Percentiles rank a stretch among this genome's conserved stretches.
Conservation (phyloP, 202 grass and related monocot species). For the Carex arenaria region DNA sequence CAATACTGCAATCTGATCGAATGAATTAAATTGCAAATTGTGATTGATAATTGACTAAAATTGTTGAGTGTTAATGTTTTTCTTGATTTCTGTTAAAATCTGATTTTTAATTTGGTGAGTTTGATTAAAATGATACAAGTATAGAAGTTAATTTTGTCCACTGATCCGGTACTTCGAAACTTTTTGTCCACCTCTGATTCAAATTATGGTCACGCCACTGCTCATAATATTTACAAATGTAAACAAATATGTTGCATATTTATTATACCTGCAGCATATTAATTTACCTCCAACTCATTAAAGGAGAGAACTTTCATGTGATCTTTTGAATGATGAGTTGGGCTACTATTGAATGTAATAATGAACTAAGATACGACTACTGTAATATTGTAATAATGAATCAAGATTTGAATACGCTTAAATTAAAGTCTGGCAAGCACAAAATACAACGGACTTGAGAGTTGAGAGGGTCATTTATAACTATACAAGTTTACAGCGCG, state of each 20-base stretch:
- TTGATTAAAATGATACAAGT: too few relatives aligned
- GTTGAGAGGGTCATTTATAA: background rate
- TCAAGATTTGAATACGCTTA: background rate
- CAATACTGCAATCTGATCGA: too few relatives aligned
- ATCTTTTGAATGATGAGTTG: background rate
- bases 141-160: too few relatives aligned
- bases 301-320: conserved; percentile 1
- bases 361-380: background rate
- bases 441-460: background rate
- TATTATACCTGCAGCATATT: background rate
- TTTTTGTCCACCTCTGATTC: too few relatives aligned
- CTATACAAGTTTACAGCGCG: background rate
- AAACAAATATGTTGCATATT: background rate
- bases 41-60: too few relatives aligned
- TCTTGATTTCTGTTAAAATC: too few relatives aligned
- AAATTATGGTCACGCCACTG: too few relatives aligned
- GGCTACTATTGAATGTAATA: conserved; percentile 2
- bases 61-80: too few relatives aligned
- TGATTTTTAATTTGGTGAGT: too few relatives aligned
- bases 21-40: too few relatives aligned
- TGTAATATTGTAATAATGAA: background rate
- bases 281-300: background rate
- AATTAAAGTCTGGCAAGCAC: background rate
- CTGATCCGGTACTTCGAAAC: too few relatives aligned
- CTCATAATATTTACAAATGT: too few relatives aligned